Conservation (phyloP, 345 rosid species). For the Salix purpurea region DNA sequence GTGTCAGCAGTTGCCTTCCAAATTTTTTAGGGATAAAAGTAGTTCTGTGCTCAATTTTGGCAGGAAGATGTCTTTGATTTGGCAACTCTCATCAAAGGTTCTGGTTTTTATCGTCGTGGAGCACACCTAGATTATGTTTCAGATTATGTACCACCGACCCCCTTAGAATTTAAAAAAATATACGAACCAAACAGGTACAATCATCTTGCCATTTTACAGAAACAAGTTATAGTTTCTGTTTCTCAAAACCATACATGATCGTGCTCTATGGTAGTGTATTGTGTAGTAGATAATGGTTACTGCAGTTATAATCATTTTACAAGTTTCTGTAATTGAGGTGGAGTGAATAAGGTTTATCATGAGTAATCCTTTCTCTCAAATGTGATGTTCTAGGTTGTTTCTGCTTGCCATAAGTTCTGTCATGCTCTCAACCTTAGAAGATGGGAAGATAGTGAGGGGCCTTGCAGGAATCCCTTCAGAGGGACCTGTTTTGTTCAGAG, state of each 20-base stretch:
- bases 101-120: constrained; percentile 58
- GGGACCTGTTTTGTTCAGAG: constrained; percentile 48
- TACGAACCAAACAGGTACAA: constrained; percentile 25
- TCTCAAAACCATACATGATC: no score
- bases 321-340: no score
- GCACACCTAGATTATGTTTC: constrained; percentile 39
- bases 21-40: no score
- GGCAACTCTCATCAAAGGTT: constrained; percentile 59
- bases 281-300: no score
- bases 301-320: no score
- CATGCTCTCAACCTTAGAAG: constrained; percentile 49
- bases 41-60: not conserved
- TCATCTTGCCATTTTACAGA: not conserved
- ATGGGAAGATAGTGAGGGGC: constrained; percentile 49
- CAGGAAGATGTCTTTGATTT: constrained; percentile 68
- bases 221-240: no score
- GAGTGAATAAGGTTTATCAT: no score
- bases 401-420: constrained; percentile 22
- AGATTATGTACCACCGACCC: constrained; percentile 60
- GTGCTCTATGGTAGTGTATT: no score
- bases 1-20: not conserved
- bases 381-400: constrained; percentile 11
- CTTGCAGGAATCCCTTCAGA: constrained; percentile 51
- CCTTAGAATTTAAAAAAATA: constrained; percentile 38
- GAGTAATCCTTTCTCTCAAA: not conserved